Evolutionary conservation across 2,329 filamentous ascomycete species (phyloP).

Genomic region (Myotisia sp.): DNA sequence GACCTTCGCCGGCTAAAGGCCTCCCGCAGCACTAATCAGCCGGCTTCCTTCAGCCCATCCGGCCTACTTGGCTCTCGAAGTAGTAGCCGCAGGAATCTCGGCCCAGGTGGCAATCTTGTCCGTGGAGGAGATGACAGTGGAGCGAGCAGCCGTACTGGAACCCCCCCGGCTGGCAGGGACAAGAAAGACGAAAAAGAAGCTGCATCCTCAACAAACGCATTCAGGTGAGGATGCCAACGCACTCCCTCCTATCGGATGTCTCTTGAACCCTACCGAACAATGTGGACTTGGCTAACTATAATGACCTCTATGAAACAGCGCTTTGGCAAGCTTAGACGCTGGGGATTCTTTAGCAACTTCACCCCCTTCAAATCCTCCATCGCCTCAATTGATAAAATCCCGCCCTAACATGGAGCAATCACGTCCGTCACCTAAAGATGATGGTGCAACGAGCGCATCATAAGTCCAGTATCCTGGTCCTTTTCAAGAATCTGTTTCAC

Average conservation of each 20-base stretch:
- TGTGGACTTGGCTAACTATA: background rate
- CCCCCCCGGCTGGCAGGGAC: slow-evolving; percentile 55
- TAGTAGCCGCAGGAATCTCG: slow-evolving; percentile 51
- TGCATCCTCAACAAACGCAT: slow-evolving; percentile 69
- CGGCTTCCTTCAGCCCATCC: slow-evolving; percentile 59
- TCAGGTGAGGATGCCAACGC: slow-evolving; percentile 53
- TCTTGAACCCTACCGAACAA: background rate
- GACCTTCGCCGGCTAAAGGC: slow-evolving; percentile 67
- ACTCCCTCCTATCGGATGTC: too few relatives aligned
- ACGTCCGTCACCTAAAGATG: slow-evolving; percentile 11
- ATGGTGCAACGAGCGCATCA: background rate
- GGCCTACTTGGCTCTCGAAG: slow-evolving; percentile 81
- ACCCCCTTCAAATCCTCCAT: slow-evolving; percentile 31
- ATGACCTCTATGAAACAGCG: slow-evolving; percentile 20
- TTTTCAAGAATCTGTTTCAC: background rate
- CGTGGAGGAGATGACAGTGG: slow-evolving; percentile 72
- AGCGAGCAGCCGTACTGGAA: slow-evolving; percentile 76
- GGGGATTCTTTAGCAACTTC: slow-evolving; percentile 34
- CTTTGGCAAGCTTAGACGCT: slow-evolving; percentile 34
- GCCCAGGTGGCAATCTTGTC: slow-evolving; percentile 57
- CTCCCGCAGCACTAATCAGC: slow-evolving; percentile 48
- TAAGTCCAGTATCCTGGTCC: background rate
- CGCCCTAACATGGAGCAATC: slow-evolving; percentile 32
- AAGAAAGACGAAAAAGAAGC: slow-evolving; percentile 46
- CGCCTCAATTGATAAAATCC: slow-evolving; percentile 33